Evolutionary conservation across 2,329 filamentous ascomycete genomes (phyloP).

Genomic region (Cordyceps farinosa): DNA sequence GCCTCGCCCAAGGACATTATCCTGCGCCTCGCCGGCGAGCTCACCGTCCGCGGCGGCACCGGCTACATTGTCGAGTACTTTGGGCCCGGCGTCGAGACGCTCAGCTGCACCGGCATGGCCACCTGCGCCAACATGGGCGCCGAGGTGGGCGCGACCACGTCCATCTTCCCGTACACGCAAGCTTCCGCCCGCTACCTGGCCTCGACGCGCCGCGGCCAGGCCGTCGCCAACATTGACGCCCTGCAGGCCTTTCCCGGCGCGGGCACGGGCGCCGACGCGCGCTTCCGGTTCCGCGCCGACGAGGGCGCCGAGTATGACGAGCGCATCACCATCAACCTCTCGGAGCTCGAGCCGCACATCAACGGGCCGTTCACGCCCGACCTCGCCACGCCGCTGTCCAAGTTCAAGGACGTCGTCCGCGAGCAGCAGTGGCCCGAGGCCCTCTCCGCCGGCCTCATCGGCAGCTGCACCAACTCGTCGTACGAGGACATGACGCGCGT

Average conservation of each 20-base stretch:
- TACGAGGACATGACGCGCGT: slow-evolving; percentile 98
- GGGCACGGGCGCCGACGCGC: slow-evolving; percentile 43
- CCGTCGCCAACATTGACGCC: slow-evolving; percentile 63
- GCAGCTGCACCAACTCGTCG: slow-evolving; percentile 97
- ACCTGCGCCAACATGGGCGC: slow-evolving; percentile 82
- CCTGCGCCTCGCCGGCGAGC: slow-evolving; percentile 77
- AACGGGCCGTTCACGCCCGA: slow-evolving; percentile 97
- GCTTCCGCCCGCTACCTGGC: slow-evolving; percentile 82
- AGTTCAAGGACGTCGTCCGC: slow-evolving; percentile 81
- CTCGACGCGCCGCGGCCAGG: slow-evolving; percentile 65
- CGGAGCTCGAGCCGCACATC: slow-evolving; percentile 87
- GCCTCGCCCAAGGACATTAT: slow-evolving; percentile 95
- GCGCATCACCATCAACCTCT: slow-evolving; percentile 85
- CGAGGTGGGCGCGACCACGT: slow-evolving; percentile 94
- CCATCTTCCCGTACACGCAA: slow-evolving; percentile 86
- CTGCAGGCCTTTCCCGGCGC: slow-evolving; percentile 52
- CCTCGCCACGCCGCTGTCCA: slow-evolving; percentile 84
- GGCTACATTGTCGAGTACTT: slow-evolving; percentile 94
- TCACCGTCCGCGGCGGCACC: slow-evolving; percentile 91
- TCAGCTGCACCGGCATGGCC: slow-evolving; percentile 91
- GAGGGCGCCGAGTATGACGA: slow-evolving; percentile 83
- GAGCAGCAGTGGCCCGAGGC: slow-evolving; percentile 86
- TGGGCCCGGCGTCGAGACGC: slow-evolving; percentile 80
- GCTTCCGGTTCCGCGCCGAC: slow-evolving; percentile 71
- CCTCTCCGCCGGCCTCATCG: slow-evolving; percentile 89